phyloP scores from a whole-genome alignment of 2,329 filamentous ascomycete genomes.

The Plectosphaerella plurivora region DNA sequence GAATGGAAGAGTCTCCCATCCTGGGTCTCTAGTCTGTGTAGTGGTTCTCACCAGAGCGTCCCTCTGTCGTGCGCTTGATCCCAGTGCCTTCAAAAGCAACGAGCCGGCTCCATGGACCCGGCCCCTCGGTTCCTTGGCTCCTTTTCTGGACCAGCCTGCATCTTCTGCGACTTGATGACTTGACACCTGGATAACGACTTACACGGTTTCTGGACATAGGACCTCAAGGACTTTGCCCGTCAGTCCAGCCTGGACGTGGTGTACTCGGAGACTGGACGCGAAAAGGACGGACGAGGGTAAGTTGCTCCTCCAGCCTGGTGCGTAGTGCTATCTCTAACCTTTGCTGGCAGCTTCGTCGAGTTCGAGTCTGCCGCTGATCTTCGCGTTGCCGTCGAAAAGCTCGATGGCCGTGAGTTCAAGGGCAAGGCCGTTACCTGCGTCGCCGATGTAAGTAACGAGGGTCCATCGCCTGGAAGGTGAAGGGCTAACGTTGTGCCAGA shows the following conservation, averaged over 20 bases:
- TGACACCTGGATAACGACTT: conserved; percentile 62
- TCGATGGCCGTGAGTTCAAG: conserved; percentile 91
- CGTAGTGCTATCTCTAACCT: background rate
- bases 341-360: conserved; percentile 75
- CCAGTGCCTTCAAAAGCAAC: background rate
- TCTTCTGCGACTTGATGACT: background rate
- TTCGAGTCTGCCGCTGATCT: conserved; percentile 92
- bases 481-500: conserved; percentile 38
- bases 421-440: conserved; percentile 79
- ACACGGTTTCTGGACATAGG: conserved; percentile 81
- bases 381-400: conserved; percentile 87
- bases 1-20: no score
- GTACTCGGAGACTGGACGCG: conserved; percentile 92
- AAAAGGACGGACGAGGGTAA: conserved; percentile 88
- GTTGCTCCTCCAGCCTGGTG: conserved; percentile 23
- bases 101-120: conserved; percentile 1
- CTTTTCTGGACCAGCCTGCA: conserved; percentile 9
- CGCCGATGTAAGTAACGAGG: conserved; percentile 65
- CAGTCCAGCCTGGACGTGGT: conserved; percentile 96
- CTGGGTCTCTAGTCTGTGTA: no score
- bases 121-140: conserved; percentile 7
- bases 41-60: background rate
- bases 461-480: no score
- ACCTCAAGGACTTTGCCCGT: conserved; percentile 98
- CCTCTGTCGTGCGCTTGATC: no score